Conservation (phyloP, 192 early-diverging fungal genomes). For the Oehlia diaphana region DNA sequence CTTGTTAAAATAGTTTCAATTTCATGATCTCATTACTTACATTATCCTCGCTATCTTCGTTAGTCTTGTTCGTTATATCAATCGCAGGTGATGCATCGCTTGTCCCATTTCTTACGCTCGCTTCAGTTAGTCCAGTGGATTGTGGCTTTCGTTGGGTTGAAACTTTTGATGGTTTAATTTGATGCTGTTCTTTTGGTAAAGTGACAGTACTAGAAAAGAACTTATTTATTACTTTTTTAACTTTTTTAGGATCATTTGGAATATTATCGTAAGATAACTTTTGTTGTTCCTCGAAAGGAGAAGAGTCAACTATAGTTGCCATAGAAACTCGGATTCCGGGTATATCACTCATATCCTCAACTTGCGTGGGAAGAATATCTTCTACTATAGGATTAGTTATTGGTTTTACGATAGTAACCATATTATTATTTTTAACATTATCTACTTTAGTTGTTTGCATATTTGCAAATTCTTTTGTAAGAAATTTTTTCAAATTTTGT, state of each 20-base stretch:
- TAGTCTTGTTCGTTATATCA: background rate
- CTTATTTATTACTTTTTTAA: background rate
- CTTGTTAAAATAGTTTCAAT: background rate
- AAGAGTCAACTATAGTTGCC: background rate
- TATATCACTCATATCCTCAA: background rate
- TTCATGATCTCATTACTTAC: background rate
- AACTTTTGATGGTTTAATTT: background rate
- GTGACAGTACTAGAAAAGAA: background rate
- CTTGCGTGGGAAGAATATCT: background rate
- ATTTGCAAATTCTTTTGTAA: background rate
- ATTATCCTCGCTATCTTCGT: background rate
- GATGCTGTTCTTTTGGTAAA: background rate
- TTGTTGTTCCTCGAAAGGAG: background rate
- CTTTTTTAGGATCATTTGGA: background rate
- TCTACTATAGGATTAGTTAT: background rate
- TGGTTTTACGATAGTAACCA: background rate
- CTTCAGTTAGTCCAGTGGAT: background rate
- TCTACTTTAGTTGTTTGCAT: background rate
- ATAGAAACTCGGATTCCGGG: background rate
- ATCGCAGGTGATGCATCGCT: background rate
- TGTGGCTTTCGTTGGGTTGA: background rate
- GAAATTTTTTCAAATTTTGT: too few species aligned
- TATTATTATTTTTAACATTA: background rate
- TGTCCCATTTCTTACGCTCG: background rate
- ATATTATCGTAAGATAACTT: background rate